Evolutionary conservation across 352 stramenopile species (phyloP), one percentile per base, ranked within the genome.

Genomic region (Phytophthora crassamura): DNA sequence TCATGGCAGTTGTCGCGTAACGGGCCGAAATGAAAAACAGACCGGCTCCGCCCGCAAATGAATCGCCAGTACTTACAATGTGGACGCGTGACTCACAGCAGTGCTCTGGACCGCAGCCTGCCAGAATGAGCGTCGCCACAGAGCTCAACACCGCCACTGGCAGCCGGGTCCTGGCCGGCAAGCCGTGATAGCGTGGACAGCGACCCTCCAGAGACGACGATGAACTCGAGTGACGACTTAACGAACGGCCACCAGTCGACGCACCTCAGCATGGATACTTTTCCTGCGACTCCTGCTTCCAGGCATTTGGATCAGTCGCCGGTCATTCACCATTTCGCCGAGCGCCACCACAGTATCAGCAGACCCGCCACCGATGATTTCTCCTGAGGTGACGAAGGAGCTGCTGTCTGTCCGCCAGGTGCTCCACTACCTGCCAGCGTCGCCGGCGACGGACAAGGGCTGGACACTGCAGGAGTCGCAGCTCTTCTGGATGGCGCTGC

Each of bases 401-500:
- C 41, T 67, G 20, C 20, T 55, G 12, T 55, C 59, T 14, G 59
- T 68, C 18, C 60, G 51, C 18, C 50, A 68, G 8, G 43, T 62
- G 25, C 51, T 57, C 3, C 42, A 62, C 16, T 68, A 63, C 39
- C 46, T 68, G 33, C 60, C 51, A n/a, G 47, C 51, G 18, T 54
- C 48, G 7, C 60, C 51, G 2, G 54, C 42, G 41, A 63, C 48
- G n/a, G 58, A 72, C 35, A 60, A 60, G 14, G 69, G 64, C 33
- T 77, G 69, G 69, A 62, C 59, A 1, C 32, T 38, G 20, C 43
- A 74, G 22, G 69, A 77, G 25, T 64, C 72, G 22, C 49, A 74
- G 28, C 59, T 74, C 43, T 77, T 74, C 41, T 77, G 64, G 64
- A 59, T 67, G 16, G 74, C 65, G 18, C 67, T 82, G 39, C 34